phyloP scores from a whole-genome alignment of 805 yeast genomes.

The Kuraishia hungarica region DNA sequence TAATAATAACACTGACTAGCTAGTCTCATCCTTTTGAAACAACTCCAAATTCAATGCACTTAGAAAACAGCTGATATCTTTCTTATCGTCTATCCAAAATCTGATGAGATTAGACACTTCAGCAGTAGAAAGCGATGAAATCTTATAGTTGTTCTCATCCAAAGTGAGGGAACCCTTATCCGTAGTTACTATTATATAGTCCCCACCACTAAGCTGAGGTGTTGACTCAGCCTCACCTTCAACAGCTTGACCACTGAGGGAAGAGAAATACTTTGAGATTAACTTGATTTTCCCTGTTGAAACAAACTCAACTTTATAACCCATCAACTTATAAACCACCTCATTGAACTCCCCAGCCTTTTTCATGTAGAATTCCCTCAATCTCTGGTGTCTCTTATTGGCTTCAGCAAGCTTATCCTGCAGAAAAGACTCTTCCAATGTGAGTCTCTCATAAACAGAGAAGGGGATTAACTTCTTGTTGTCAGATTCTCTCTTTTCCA shows the following conservation, averaged over 20 bases:
- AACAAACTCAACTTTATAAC: slow-evolving; percentile 64
- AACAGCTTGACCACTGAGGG: slow-evolving; percentile 10
- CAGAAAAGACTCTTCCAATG: slow-evolving; percentile 39
- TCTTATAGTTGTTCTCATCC: slow-evolving; percentile 34
- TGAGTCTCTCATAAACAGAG: slow-evolving; percentile 54
- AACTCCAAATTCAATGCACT: slow-evolving; percentile 66
- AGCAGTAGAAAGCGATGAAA: background rate
- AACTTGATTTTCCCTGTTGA: slow-evolving; percentile 48
- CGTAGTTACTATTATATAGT: slow-evolving; percentile 16
- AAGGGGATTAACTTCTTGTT: slow-evolving; percentile 38
- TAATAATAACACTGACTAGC: too few species aligned
- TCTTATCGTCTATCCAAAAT: slow-evolving; percentile 60
- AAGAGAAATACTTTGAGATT: slow-evolving; percentile 30
- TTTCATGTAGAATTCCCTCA: slow-evolving; percentile 48
- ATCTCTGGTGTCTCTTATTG: slow-evolving; percentile 43
- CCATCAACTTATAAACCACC: slow-evolving; percentile 58
- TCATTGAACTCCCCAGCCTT: slow-evolving; percentile 68
- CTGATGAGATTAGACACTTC: slow-evolving; percentile 38
- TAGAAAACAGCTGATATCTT: slow-evolving; percentile 69
- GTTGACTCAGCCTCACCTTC: slow-evolving; percentile 13
- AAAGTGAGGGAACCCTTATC: slow-evolving; percentile 53
- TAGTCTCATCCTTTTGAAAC: slow-evolving; percentile 28
- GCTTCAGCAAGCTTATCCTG: slow-evolving; percentile 39
- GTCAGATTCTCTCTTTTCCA: slow-evolving; percentile 7
- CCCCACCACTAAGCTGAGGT: slow-evolving; percentile 4